Percentiles rank a stretch among this genome's conserved stretches.
Evolutionary conservation across 2,329 filamentous ascomycete species (phyloP).

Genomic region (Aspergillus fumigatiaffinis): DNA sequence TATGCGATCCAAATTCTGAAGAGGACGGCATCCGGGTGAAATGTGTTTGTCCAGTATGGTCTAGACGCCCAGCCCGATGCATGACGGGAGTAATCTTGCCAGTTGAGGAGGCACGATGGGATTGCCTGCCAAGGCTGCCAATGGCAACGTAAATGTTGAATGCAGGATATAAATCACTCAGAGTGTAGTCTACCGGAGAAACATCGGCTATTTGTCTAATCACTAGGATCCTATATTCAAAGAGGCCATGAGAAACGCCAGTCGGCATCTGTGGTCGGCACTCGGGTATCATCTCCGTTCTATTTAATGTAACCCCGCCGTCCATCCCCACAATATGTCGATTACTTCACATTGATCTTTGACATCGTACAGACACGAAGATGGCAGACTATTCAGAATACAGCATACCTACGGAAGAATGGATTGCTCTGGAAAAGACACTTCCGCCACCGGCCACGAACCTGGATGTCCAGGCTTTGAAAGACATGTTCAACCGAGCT

Average conservation of each 20-base stretch:
- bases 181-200: no score
- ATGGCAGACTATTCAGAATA: conserved; percentile 42
- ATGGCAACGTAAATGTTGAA: conserved; percentile 31
- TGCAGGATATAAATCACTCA: no score
- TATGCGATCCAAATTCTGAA: conserved; percentile 34
- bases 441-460: conserved; percentile 24
- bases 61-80: conserved; percentile 50
- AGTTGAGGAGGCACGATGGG: conserved; percentile 48
- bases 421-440: conserved; percentile 38
- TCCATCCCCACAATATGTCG: not conserved
- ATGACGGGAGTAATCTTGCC: conserved; percentile 48
- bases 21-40: conserved; percentile 50
- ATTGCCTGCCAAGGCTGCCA: conserved; percentile 34
- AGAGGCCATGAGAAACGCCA: not conserved
- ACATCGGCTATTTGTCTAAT: no score
- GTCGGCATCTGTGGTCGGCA: not conserved
- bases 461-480: conserved; percentile 22
- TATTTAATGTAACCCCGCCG: not conserved
- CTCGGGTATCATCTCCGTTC: not conserved
- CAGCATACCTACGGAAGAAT: conserved; percentile 42
- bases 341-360: not conserved
- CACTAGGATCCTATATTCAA: no score
- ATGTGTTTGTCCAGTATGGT: conserved; percentile 54
- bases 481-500: conserved; percentile 24
- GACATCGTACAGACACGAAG: not conserved